These are phyloP conservation scores for Agroathelia rolfsii DNA, from an alignment of 1,284 basidiomycete genomes.

Conservation along the genomic window DNA sequence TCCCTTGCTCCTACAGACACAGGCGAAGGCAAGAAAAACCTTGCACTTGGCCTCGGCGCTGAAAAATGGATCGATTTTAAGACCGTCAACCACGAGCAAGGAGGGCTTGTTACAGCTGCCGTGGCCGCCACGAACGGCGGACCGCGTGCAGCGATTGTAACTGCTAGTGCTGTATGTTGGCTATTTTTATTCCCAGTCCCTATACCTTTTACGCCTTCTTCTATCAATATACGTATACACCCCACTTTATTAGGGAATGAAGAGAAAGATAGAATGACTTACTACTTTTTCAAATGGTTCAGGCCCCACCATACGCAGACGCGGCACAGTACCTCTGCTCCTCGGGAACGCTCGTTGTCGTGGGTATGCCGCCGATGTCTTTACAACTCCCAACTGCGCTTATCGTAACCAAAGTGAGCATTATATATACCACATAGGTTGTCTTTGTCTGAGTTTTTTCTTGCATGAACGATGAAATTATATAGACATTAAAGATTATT, in stretches of 20 bases:
- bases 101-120: conserved; percentile 44
- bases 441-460: conserved; percentile 2
- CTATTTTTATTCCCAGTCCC: background rate
- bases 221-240: too few species aligned
- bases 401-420: conserved; percentile 41
- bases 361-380: conserved; percentile 49
- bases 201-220: too few species aligned
- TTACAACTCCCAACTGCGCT: conserved; percentile 43
- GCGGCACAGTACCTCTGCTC: conserved; percentile 53
- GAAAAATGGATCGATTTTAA: conserved; percentile 68
- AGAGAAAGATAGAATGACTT: too few species aligned
- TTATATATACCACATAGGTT: background rate
- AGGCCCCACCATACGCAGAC: conserved; percentile 51
- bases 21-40: conserved; percentile 51
- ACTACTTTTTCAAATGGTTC: conserved; percentile 1
- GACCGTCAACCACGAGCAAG: conserved; percentile 35
- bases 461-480: conserved; percentile 1
- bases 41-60: conserved; percentile 53
- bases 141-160: conserved; percentile 56
- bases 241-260: too few species aligned
- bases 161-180: conserved; percentile 32
- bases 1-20: conserved; percentile 37
- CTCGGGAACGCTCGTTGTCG: conserved; percentile 48
- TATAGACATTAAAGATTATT: conserved; percentile 41
- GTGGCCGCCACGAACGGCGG: conserved; percentile 54